Conservation (phyloP, 257 asterid species). For the Coffea canephora region DNA sequence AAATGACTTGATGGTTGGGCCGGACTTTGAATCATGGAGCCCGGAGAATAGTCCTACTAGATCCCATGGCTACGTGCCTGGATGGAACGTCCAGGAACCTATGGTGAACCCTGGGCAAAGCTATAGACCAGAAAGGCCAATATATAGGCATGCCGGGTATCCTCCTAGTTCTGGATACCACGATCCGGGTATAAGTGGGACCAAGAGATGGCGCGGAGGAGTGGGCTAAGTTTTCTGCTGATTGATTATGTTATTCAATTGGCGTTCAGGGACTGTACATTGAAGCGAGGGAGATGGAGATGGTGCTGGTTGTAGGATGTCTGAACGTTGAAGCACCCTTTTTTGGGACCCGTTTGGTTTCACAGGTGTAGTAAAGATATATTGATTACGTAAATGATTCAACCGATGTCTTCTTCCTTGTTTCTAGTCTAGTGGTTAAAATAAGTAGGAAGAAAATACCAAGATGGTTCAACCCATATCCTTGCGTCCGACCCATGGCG, state of each 20-base stretch:
- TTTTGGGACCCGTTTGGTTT: background rate
- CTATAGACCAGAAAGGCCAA: slow-evolving; percentile 33
- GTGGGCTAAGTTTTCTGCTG: background rate
- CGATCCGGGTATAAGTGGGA: slow-evolving; percentile 34
- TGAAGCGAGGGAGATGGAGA: background rate
- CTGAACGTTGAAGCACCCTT: background rate
- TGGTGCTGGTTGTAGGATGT: too few species aligned
- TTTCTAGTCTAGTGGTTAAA: background rate
- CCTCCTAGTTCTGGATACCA: slow-evolving; percentile 35
- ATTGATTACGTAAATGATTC: background rate
- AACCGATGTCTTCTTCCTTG: background rate
- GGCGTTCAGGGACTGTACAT: background rate
- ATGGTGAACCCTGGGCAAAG: slow-evolving; percentile 30
- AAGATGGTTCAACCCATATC: background rate
- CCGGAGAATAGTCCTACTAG: slow-evolving; percentile 66
- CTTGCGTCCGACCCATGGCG: background rate
- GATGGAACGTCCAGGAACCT: slow-evolving; percentile 34
- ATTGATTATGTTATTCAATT: background rate
- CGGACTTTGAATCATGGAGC: slow-evolving; percentile 62
- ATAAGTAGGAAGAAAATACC: background rate
- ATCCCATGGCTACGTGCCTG: slow-evolving; percentile 32
- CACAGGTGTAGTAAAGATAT: background rate
- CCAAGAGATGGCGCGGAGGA: slow-evolving; percentile 39
- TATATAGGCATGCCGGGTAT: slow-evolving; percentile 26
- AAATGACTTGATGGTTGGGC: slow-evolving; percentile 31